These are phyloP conservation scores for Vitis amurensis DNA, from an alignment of 164 flowering plant genomes.

Conservation along the genomic window DNA sequence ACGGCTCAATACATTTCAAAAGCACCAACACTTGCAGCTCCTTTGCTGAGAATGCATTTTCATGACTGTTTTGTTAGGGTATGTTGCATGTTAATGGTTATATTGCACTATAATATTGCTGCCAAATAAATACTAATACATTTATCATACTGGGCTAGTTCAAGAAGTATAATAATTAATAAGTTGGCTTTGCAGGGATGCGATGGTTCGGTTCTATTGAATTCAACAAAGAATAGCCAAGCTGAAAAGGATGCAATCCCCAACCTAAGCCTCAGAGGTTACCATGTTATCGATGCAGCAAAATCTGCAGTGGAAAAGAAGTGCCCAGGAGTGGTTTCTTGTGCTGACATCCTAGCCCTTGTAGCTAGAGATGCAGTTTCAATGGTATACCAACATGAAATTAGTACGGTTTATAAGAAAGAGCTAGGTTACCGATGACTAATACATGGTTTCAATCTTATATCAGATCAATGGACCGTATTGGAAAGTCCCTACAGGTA, in stretches of 20 bases:
- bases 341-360: slow-evolving; percentile 43
- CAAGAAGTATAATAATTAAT: not conserved
- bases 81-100: not conserved
- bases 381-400: slow-evolving; percentile 19
- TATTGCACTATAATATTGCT: too few relatives aligned
- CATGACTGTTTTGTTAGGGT: slow-evolving; percentile 69
- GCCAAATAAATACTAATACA: too few relatives aligned
- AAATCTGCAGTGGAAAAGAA: slow-evolving; percentile 45
- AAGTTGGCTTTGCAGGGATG: slow-evolving; percentile 46
- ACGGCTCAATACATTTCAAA: slow-evolving; percentile 15
- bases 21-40: slow-evolving; percentile 40
- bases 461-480: slow-evolving; percentile 26
- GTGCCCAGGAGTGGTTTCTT: slow-evolving; percentile 63
- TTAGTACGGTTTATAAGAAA: not conserved
- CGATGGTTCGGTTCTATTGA: slow-evolving; percentile 65
- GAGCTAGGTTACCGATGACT: too few relatives aligned
- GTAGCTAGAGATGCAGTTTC: slow-evolving; percentile 53
- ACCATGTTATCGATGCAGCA: slow-evolving; percentile 42
- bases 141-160: not conserved
- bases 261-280: slow-evolving; percentile 51
- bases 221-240: slow-evolving; percentile 30
- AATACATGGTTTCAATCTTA: not conserved
- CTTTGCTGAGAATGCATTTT: slow-evolving; percentile 56
- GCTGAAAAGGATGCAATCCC: slow-evolving; percentile 52
- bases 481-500: slow-evolving; percentile 30